Evolutionary conservation across 345 rosid species (phyloP).

Genomic region (Isatis tinctoria): DNA sequence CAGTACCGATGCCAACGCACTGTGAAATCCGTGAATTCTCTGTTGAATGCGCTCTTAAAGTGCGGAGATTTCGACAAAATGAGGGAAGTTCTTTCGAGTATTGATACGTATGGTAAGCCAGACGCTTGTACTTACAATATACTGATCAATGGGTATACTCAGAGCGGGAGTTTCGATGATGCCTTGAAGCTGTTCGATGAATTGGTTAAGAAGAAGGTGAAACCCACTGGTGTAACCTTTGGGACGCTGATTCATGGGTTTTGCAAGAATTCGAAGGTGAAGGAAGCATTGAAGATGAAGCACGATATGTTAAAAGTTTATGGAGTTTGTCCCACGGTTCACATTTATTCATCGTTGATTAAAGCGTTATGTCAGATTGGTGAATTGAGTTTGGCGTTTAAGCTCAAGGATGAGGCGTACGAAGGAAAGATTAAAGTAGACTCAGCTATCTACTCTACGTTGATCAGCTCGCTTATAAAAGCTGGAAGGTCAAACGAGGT

Average conservation of each 20-base stretch:
- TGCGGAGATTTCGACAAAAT: slow-evolving; percentile 44
- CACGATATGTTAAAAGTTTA: slow-evolving; percentile 45
- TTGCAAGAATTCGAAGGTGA: slow-evolving; percentile 46
- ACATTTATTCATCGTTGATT: slow-evolving; percentile 48
- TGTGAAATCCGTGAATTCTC: slow-evolving; percentile 55
- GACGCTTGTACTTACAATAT: slow-evolving; percentile 79
- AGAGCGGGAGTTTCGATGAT: slow-evolving; percentile 39
- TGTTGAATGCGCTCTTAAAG: slow-evolving; percentile 44
- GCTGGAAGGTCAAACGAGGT: slow-evolving; percentile 57
- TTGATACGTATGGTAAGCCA: slow-evolving; percentile 41
- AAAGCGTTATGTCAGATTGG: slow-evolving; percentile 49
- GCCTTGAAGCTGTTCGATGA: slow-evolving; percentile 57
- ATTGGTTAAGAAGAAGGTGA: slow-evolving; percentile 53
- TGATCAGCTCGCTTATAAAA: slow-evolving; percentile 49
- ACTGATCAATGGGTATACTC: slow-evolving; percentile 43
- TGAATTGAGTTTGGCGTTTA: slow-evolving; percentile 47
- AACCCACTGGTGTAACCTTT: slow-evolving; percentile 51
- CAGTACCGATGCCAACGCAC: slow-evolving; percentile 50
- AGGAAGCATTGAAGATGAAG: slow-evolving; percentile 69
- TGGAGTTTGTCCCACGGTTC: slow-evolving; percentile 38
- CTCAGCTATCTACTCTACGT: slow-evolving; percentile 50
- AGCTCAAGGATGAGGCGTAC: slow-evolving; percentile 66
- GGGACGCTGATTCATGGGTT: slow-evolving; percentile 52
- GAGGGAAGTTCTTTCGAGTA: slow-evolving; percentile 32
- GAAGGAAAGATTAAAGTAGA: slow-evolving; percentile 40